Evolutionary conservation across 768 basidiomycete genomes (phyloP).

Genomic region (Porpolomopsis calyptriformis): DNA sequence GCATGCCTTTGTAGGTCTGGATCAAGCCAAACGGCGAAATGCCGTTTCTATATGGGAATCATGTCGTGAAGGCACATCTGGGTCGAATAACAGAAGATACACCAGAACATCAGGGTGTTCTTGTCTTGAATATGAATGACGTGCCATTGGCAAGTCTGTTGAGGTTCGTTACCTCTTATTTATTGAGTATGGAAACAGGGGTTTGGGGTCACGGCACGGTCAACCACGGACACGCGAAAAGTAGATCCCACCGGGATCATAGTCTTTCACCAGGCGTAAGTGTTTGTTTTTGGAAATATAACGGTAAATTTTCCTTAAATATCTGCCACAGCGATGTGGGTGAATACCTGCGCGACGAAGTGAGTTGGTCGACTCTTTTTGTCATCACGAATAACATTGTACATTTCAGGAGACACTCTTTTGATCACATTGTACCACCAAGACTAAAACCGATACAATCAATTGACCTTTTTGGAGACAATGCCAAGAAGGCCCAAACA

Average conservation of each 20-base stretch:
- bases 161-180: background rate
- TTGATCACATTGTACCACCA: conserved; percentile 18
- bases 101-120: conserved; percentile 96
- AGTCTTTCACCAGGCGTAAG: conserved; percentile 94
- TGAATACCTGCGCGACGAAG: conserved; percentile 96
- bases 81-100: conserved; percentile 98
- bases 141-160: conserved; percentile 63
- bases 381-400: conserved; percentile 14
- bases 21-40: conserved; percentile 99
- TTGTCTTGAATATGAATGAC: conserved; percentile 93
- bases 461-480: too few species aligned
- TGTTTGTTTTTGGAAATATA: too few species aligned
- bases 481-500: too few species aligned
- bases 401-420: conserved; percentile 64
- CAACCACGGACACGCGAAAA: conserved; percentile 93
- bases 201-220: conserved; percentile 93
- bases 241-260: conserved; percentile 94
- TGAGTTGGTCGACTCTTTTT: conserved; percentile 21
- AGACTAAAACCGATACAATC: too few species aligned
- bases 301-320: conserved; percentile 7
- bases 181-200: conserved; percentile 43
- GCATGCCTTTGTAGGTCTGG: conserved; percentile 60
- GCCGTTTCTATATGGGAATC: conserved; percentile 98
- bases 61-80: conserved; percentile 97
- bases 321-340: conserved; percentile 73